phyloP scores from a whole-genome alignment of 2,329 filamentous ascomycete genomes.

The Ampelomyces quisqualis region DNA sequence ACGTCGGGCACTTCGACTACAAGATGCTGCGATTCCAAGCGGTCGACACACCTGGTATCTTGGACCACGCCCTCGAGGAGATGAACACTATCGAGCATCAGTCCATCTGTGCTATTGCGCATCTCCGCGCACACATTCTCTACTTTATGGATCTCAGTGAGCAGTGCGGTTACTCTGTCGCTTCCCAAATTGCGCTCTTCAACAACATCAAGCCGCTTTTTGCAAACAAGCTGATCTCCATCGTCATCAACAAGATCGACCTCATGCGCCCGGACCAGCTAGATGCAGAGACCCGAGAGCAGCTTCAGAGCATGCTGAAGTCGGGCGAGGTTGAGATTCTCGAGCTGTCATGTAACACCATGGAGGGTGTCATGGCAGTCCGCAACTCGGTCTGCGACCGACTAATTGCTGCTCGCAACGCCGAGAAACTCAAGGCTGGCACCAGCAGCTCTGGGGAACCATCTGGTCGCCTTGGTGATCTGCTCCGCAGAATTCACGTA shows the following conservation, averaged over 20 bases:
- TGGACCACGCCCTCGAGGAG: constrained; percentile 96
- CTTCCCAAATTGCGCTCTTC: constrained; percentile 92
- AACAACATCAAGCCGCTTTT: constrained; percentile 92
- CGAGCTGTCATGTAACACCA: constrained; percentile 90
- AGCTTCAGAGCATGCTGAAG: constrained; percentile 78
- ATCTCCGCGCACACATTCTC: constrained; percentile 89
- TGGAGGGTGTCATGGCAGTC: constrained; percentile 89
- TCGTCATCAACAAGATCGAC: constrained; percentile 98
- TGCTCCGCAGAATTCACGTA: constrained; percentile 93
- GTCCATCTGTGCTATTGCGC: constrained; percentile 94
- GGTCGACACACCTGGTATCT: constrained; percentile 97
- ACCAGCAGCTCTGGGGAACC: constrained; percentile 75
- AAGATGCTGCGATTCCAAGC: constrained; percentile 88
- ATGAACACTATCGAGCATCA: constrained; percentile 99
- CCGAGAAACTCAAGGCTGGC: constrained; percentile 89
- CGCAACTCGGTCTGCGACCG: constrained; percentile 95
- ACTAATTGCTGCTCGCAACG: constrained; percentile 87
- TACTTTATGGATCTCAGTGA: constrained; percentile 99
- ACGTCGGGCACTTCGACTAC: constrained; percentile 98
- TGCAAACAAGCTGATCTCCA: constrained; percentile 93
- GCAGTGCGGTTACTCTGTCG: constrained; percentile 92
- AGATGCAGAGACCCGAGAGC: constrained; percentile 71
- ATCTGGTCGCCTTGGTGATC: constrained; percentile 80
- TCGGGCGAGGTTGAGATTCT: constrained; percentile 89
- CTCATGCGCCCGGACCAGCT: constrained; percentile 84